phyloP scores from a whole-genome alignment of 2,329 filamentous ascomycete genomes.

The Elsinoe arachidis region DNA sequence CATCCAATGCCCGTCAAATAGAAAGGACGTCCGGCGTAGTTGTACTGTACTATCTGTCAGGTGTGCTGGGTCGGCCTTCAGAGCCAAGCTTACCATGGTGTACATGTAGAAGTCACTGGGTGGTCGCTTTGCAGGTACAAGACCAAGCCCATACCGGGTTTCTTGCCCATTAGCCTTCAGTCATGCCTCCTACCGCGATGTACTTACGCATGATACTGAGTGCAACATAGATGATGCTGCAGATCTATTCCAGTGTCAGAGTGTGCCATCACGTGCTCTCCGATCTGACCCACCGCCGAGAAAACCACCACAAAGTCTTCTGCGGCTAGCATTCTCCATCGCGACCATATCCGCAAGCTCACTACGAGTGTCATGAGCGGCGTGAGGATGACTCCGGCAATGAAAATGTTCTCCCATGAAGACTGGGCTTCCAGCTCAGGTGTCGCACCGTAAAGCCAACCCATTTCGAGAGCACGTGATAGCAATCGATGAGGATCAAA shows the following conservation, averaged over 20 bases:
- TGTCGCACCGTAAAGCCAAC: not conserved
- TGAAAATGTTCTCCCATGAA: slow-evolving; percentile 7
- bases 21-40: slow-evolving; percentile 10
- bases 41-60: not conserved
- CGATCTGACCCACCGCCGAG: not conserved
- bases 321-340: not conserved
- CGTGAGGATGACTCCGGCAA: not conserved
- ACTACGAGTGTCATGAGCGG: not conserved
- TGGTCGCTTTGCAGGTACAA: not conserved
- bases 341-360: not conserved
- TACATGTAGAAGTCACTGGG: not conserved
- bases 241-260: not conserved
- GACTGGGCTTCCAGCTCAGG: not conserved
- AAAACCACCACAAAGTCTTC: slow-evolving; percentile 6
- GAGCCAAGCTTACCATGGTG: not conserved
- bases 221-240: slow-evolving; percentile 1
- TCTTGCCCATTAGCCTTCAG: not conserved
- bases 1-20: slow-evolving; percentile 9
- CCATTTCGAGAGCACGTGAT: not conserved
- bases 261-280: not conserved
- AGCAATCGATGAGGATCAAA: not conserved
- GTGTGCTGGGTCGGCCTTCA: not conserved
- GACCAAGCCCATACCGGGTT: slow-evolving; percentile 6
- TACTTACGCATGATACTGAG: slow-evolving; percentile 5
- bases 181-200: not conserved